A percentile compares a stretch with the other conserved stretches of the same genome.
phyloP scores from a whole-genome alignment of 2,329 filamentous ascomycete species.

The Aureobasidium lini region DNA sequence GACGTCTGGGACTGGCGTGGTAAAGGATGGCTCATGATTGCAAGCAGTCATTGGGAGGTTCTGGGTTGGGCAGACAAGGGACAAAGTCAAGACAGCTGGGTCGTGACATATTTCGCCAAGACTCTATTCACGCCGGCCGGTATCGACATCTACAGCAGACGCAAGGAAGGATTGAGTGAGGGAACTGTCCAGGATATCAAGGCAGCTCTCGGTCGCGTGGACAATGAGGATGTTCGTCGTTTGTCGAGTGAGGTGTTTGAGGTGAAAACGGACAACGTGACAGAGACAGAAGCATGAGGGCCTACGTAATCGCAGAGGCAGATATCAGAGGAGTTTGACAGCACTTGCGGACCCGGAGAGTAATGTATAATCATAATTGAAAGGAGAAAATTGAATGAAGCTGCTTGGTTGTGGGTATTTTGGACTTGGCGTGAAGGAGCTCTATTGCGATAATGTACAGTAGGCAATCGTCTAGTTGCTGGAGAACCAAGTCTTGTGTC shows the following conservation, averaged over 20 bases:
- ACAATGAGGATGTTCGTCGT: slow-evolving; percentile 45
- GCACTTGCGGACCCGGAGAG: not conserved
- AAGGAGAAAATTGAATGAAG: not conserved
- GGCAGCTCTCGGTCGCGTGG: slow-evolving; percentile 45
- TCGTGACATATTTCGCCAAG: slow-evolving; percentile 76
- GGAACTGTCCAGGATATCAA: slow-evolving; percentile 52
- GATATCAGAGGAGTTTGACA: not conserved
- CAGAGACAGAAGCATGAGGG: not conserved
- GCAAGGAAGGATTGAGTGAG: slow-evolving; percentile 51
- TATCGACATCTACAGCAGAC: slow-evolving; percentile 67
- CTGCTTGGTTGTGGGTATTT: slow-evolving; percentile 8
- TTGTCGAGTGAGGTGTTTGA: slow-evolving; percentile 46
- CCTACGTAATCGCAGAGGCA: not conserved
- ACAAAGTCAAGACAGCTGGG: slow-evolving; percentile 44
- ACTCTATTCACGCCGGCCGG: slow-evolving; percentile 79
- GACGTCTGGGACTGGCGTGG: slow-evolving; percentile 69
- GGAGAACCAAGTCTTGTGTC: slow-evolving; percentile 68
- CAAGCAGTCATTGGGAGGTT: slow-evolving; percentile 72
- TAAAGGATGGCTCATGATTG: slow-evolving; percentile 64
- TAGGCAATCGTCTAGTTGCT: slow-evolving; percentile 12
- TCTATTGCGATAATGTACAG: slow-evolving; percentile 11
- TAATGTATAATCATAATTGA: not conserved
- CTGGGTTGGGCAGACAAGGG: slow-evolving; percentile 62
- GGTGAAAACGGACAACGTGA: slow-evolving; percentile 29
- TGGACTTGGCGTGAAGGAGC: slow-evolving; percentile 2